A percentile compares a stretch with the other conserved stretches of the same genome.
Evolutionary conservation across 2,329 filamentous ascomycete species (phyloP).

Genomic region (Cryphonectria parasitica): DNA sequence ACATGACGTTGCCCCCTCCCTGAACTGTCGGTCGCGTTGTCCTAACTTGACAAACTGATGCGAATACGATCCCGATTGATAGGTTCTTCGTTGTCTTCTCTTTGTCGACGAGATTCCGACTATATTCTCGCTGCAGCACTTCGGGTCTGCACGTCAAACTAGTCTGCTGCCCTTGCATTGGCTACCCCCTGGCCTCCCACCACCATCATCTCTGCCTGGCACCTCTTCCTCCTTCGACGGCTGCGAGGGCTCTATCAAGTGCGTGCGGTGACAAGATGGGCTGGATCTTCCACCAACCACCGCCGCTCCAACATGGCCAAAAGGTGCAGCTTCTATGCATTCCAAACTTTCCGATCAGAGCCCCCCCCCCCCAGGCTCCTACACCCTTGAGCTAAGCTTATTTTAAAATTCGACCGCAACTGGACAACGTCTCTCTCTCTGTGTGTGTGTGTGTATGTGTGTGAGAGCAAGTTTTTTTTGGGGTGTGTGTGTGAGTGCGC

Average conservation of each 20-base stretch:
- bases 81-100: background rate
- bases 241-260: background rate
- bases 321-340: constrained; percentile 7
- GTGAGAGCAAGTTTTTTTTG: background rate
- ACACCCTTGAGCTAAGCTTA: background rate
- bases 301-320: background rate
- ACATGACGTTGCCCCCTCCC: background rate
- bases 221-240: background rate
- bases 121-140: background rate
- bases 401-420: background rate
- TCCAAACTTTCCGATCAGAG: constrained; percentile 13
- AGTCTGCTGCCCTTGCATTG: background rate
- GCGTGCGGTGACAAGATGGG: background rate
- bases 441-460: background rate
- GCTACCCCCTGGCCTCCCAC: no score
- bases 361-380: background rate
- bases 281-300: constrained; percentile 14
- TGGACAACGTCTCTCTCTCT: background rate
- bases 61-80: background rate
- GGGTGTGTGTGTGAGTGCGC: no score
- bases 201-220: no score
- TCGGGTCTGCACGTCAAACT: constrained; percentile 6
- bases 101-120: background rate
- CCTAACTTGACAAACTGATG: background rate
- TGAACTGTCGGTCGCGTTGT: background rate